A percentile compares a stretch with the other conserved stretches of the same genome.
phyloP scores from a whole-genome alignment of 176 grass and related monocot species.

The Pharus latifolius region DNA sequence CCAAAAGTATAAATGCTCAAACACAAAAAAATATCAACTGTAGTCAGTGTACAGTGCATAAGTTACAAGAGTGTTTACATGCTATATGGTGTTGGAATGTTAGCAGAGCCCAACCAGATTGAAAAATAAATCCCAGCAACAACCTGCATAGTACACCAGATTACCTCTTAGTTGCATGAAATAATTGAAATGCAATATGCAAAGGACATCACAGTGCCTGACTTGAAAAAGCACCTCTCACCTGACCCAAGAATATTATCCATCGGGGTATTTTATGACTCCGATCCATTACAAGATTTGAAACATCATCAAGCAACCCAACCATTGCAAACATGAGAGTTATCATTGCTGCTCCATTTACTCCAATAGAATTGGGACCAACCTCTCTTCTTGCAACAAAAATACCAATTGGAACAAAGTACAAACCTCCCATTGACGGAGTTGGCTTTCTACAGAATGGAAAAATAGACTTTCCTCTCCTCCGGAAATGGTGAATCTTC shows the following conservation, averaged over 20 bases:
- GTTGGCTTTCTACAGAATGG: slow-evolving; percentile 49
- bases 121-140: slow-evolving; percentile 70
- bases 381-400: slow-evolving; percentile 46
- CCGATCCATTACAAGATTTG: slow-evolving; percentile 8
- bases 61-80: slow-evolving; percentile 48
- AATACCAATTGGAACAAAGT: slow-evolving; percentile 82
- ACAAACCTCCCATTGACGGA: slow-evolving; percentile 85
- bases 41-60: neutral
- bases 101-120: slow-evolving; percentile 64
- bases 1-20: neutral
- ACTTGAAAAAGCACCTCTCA: slow-evolving; percentile 19
- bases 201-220: neutral
- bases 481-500: slow-evolving; percentile 65
- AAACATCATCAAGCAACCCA: slow-evolving; percentile 84
- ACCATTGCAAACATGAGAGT: slow-evolving; percentile 67
- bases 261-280: slow-evolving; percentile 47
- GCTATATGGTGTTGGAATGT: slow-evolving; percentile 79
- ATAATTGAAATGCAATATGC: neutral
- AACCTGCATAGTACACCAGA: slow-evolving; percentile 38
- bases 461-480: slow-evolving; percentile 47
- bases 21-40: neutral
- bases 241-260: slow-evolving; percentile 60
- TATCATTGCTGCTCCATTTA: slow-evolving; percentile 57
- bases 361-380: slow-evolving; percentile 35
- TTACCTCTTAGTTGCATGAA: slow-evolving; percentile 1